Evolutionary conservation across 305 asterid species (phyloP), one percentile per base, ranked within the genome.

Genomic region (Nicotiana rustica): DNA sequence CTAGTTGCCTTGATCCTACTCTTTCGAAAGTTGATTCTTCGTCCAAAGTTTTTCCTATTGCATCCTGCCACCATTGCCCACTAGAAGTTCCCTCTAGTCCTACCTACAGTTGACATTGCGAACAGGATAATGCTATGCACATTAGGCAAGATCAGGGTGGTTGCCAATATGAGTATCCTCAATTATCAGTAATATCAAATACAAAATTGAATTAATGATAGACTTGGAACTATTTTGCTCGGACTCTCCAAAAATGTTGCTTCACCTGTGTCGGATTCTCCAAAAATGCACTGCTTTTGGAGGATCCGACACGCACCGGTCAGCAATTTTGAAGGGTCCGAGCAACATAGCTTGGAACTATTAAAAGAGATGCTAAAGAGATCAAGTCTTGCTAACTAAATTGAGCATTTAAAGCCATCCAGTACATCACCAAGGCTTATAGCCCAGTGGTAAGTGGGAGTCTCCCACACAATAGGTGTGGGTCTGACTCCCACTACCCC

Each of bases 61-160:
- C 91, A 73, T 96, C 98, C 84, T 87, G 97, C 99, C 99, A 96
- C 99, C 98, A 96, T 83, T 92, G 98, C 60, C 99, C 99, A 10
- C 88, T 86, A 78, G 97, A 88, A 88, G 98, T 96, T 85, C 99
- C 99, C 91, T 94, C 99, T 67, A 94, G 92, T 88, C 98, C 98
- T 84, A 96, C 98, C 99, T 96, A 89, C 86, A 93, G 84, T 61
- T 61, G 31, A 61, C 33, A 19, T 21, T 61, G 78, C 3, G 78
- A 70, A 41, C 56, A 70, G 78, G 31, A 70, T 36, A 41, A 13
- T 70, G 25, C 13, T 36, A 76, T 18, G 47, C 31, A 49, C 80
- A 75, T 13, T 29, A 52, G 44, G 29, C 29, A 55, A 52, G 65
- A 75, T 29, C 47, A 55, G 31, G 47, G 55, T 55, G 80, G 19